Evolutionary conservation across 306 rosid species (phyloP).

Genomic region (Prunus mongolica): DNA sequence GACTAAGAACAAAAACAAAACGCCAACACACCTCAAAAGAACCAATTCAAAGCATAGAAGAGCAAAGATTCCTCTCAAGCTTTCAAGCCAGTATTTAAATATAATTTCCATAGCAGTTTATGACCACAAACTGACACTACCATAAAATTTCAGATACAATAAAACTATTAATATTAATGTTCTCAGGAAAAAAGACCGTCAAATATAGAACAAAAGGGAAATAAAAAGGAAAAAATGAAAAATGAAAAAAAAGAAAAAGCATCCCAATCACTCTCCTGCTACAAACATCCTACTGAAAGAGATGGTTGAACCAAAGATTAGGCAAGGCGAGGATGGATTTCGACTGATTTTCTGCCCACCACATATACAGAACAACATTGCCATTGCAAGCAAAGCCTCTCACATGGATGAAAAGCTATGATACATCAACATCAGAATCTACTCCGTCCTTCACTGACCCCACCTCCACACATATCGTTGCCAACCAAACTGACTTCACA

Average conservation of each 20-base stretch:
- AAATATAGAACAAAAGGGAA: conserved; percentile 30
- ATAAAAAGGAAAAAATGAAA: background rate
- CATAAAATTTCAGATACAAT: conserved; percentile 51
- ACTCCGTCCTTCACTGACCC: conserved; percentile 37
- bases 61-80: conserved; percentile 21
- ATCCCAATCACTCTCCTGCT: conserved; percentile 69
- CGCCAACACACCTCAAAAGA: background rate
- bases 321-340: conserved; percentile 31
- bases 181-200: conserved; percentile 38
- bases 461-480: conserved; percentile 34
- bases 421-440: conserved; percentile 33
- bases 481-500: conserved; percentile 60
- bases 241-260: conserved; percentile 20
- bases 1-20: background rate
- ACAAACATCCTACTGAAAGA: conserved; percentile 53
- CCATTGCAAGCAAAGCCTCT: conserved; percentile 23
- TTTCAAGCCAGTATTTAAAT: conserved; percentile 41
- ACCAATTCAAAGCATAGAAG: background rate
- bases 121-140: conserved; percentile 51
- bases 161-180: conserved; percentile 64
- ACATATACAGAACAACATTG: conserved; percentile 32
- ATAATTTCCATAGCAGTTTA: conserved; percentile 41
- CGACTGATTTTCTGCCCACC: conserved; percentile 38
- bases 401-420: conserved; percentile 22
- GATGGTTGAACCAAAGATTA: conserved; percentile 50